phyloP scores from a whole-genome alignment of 228 moss, liverwort and hornwort genomes.

The Sphagnum fallax region DNA sequence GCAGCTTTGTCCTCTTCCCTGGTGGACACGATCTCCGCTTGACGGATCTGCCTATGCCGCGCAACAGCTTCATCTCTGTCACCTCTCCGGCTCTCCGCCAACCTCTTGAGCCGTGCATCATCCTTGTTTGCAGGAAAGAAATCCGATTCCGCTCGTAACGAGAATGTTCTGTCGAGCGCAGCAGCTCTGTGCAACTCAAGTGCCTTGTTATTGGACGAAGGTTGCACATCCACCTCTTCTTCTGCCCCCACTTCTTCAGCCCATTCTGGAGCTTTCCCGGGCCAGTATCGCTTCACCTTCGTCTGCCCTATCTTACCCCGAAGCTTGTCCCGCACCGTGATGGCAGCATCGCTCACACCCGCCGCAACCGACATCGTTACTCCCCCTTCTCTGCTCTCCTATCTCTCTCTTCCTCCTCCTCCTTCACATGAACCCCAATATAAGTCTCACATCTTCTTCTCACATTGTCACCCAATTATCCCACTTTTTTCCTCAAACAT shows the following conservation, averaged over 20 bases:
- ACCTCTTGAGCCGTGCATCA: constrained; percentile 77
- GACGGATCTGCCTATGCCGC: constrained; percentile 86
- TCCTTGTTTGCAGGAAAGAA: constrained; percentile 40
- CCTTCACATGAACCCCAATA: no score
- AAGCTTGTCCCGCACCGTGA: constrained; percentile 90
- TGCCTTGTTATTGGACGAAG: constrained; percentile 22
- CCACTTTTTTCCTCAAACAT: no score
- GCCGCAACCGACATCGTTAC: constrained; percentile 84
- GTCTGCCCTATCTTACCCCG: constrained; percentile 94
- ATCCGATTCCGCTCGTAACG: constrained; percentile 52
- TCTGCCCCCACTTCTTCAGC: constrained; percentile 63
- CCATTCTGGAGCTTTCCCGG: constrained; percentile 98
- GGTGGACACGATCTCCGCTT: constrained; percentile 92
- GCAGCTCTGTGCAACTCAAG: constrained; percentile 41
- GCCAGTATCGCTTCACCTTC: constrained; percentile 98
- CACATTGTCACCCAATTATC: no score
- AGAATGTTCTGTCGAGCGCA: constrained; percentile 71
- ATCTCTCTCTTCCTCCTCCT: no score
- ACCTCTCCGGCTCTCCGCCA: constrained; percentile 69
- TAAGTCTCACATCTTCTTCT: no score
- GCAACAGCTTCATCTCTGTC: constrained; percentile 90
- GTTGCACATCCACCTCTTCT: constrained; percentile 71
- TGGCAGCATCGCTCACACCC: constrained; percentile 94
- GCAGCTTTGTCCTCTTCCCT: constrained; percentile 88
- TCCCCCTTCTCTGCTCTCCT: not conserved